phyloP scores from a whole-genome alignment of 2,329 filamentous ascomycete genomes.

The Didymella sp. region DNA sequence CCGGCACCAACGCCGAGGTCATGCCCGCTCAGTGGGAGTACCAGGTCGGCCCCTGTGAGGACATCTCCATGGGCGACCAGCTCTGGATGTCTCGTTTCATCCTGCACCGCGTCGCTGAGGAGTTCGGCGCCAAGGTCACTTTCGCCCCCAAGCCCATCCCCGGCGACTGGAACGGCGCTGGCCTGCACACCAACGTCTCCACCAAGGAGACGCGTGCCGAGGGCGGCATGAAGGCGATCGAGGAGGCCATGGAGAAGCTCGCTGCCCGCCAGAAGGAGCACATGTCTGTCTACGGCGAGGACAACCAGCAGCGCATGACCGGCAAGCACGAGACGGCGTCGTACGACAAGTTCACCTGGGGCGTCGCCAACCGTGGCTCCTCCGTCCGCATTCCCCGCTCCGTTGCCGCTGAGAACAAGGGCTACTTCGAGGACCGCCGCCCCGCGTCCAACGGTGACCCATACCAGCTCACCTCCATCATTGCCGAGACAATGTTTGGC shows the following conservation, averaged over 20 bases:
- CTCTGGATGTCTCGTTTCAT: conserved; percentile 94
- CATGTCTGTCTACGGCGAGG: conserved; percentile 93
- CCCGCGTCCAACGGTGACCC: conserved; percentile 84
- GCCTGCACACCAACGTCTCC: conserved; percentile 93
- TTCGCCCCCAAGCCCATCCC: conserved; percentile 95
- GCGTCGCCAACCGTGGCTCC: conserved; percentile 93
- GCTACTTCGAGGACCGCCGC: conserved; percentile 81
- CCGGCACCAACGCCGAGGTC: conserved; percentile 98
- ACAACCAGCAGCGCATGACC: conserved; percentile 92
- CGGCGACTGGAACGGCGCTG: conserved; percentile 96
- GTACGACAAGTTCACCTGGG: conserved; percentile 93
- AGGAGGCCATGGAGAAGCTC: conserved; percentile 70
- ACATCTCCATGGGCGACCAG: conserved; percentile 91
- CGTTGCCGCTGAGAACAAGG: conserved; percentile 84
- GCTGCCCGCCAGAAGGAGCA: conserved; percentile 59
- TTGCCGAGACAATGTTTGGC: conserved; percentile 72
- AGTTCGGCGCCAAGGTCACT: conserved; percentile 95
- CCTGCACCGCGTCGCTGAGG: conserved; percentile 89
- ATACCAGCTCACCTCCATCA: conserved; percentile 83
- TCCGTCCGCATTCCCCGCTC: conserved; percentile 92
- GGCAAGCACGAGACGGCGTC: conserved; percentile 92
- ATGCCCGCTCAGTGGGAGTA: conserved; percentile 99
- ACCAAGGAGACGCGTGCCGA: conserved; percentile 87
- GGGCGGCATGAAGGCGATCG: conserved; percentile 95
- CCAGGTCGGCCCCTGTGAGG: conserved; percentile 89